Evolutionary conservation across 2,329 filamentous ascomycete genomes (phyloP), one percentile per base, ranked within the genome.

Genomic region (Rutstroemia sp.): DNA sequence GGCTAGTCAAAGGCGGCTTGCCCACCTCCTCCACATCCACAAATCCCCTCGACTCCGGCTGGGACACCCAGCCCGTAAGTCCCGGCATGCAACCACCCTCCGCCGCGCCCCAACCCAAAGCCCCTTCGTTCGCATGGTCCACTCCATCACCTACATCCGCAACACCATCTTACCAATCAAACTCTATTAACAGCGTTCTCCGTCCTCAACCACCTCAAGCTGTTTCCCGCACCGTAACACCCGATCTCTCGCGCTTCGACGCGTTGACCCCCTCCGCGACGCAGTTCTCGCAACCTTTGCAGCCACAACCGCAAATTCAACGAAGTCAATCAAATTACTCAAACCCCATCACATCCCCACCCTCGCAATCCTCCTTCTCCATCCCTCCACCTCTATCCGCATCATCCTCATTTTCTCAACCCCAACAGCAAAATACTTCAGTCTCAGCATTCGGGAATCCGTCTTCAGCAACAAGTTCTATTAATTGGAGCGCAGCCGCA

Each of bases 1-100:
- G 82, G 2, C 82, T 99, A 2, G 92, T 99, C 51, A 90, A 95
- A 66, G 92, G 92, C 8, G 83, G 81, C 56, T 72, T 71, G 19
- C 61, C 46, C 4, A 57, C 23, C 23, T 61, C 65, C 12, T 61
- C 65, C 12, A 65, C 64, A 27, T 71, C 67, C 56, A 65, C 66
- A 19, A 73, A 72, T 39, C 68, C 75, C 0, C 70, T 75, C 65
- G 75, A 79, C 60, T 68, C 72, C 1, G 74, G 77, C 54, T 84
- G 81, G 81, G 80, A 82, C 54, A 68, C 73, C 9, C 62, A 68
- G 17, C 67, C 72, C 10, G 62, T 69, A 2, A 66, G 71, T 4
- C 61, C 71, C 1, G 61, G 67, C 4, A 58, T 72, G 2, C 69
- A 72, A 23, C 71, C 75, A 3, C 64, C 63, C 16, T 70, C 66